A percentile compares a stretch with the other conserved stretches of the same genome.
Conservation (phyloP, 441 rosid species). For the Melastoma candidum region DNA sequence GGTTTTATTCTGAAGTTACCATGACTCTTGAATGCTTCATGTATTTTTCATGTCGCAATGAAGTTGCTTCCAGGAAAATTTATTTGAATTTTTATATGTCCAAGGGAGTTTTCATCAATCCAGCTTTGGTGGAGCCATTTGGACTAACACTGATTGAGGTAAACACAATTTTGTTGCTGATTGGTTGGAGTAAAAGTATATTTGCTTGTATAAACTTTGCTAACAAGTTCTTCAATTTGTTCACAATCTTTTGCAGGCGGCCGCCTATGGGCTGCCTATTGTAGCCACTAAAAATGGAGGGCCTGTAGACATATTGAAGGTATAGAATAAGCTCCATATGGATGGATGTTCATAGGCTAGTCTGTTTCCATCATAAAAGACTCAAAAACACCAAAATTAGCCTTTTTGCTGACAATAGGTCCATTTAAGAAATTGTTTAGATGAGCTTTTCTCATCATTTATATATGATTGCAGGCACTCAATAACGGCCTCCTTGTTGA, state of each 20-base stretch:
- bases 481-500: slow-evolving; percentile 56
- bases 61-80: not conserved
- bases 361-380: no score
- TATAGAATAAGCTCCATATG: slow-evolving; percentile 11
- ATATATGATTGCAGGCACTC: slow-evolving; percentile 30
- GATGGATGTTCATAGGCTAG: no score
- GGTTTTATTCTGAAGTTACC: no score
- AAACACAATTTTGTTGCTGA: slow-evolving; percentile 4
- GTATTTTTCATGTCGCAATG: no score
- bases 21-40: no score
- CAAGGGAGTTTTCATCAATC: slow-evolving; percentile 86
- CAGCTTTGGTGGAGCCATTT: slow-evolving; percentile 82
- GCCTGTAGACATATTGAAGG: slow-evolving; percentile 83
- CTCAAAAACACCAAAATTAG: no score
- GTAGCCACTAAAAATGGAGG: slow-evolving; percentile 96
- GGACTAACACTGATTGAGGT: slow-evolving; percentile 81
- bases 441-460: no score
- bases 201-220: not conserved
- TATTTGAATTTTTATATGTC: slow-evolving; percentile 3
- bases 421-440: no score
- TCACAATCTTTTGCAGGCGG: slow-evolving; percentile 46
- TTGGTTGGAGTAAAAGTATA: not conserved
- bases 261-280: slow-evolving; percentile 84
- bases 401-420: no score
- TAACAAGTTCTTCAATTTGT: not conserved